Conservation (phyloP, 2,329 filamentous ascomycete species). For the Colletotrichum musicola region DNA sequence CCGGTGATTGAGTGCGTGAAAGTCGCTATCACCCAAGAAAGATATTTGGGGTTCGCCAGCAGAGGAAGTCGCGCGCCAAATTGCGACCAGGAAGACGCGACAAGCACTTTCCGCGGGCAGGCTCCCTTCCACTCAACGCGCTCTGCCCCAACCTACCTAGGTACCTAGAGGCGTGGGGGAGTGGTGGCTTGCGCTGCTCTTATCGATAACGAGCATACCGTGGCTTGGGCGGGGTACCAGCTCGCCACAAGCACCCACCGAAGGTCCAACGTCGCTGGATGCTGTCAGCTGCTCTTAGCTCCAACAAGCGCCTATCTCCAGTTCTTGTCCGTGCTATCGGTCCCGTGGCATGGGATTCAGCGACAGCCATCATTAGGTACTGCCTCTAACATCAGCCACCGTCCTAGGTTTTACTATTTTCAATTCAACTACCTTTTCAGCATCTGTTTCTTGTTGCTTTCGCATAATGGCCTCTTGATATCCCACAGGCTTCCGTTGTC, state of each 20-base stretch:
- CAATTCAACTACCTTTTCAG: no score
- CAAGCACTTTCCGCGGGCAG: slow-evolving; percentile 18
- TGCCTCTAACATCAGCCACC: slow-evolving; percentile 8
- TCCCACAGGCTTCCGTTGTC: slow-evolving; percentile 34
- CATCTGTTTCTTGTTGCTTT: neutral
- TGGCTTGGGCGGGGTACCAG: slow-evolving; percentile 26
- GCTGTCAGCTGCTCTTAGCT: slow-evolving; percentile 24
- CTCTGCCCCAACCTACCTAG: neutral
- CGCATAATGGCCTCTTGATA: slow-evolving; percentile 28
- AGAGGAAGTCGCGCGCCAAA: slow-evolving; percentile 21
- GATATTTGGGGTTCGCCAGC: neutral
- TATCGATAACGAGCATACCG: slow-evolving; percentile 16
- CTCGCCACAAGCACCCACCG: no score
- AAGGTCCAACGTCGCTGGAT: slow-evolving; percentile 6
- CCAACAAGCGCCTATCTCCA: neutral
- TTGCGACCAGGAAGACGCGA: slow-evolving; percentile 35
- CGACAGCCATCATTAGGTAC: neutral
- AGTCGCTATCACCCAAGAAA: neutral
- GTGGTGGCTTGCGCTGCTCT: slow-evolving; percentile 14
- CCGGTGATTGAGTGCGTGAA: no score
- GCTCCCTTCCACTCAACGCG: slow-evolving; percentile 35
- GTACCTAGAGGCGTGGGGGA: slow-evolving; percentile 1
- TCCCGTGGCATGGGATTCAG: slow-evolving; percentile 1
- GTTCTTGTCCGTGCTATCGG: slow-evolving; percentile 13
- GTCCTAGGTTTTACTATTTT: neutral